Evolutionary conservation across 1,284 basidiomycete species (phyloP), one percentile per base, ranked within the genome.

Genomic region (Puccinia novopanici): DNA sequence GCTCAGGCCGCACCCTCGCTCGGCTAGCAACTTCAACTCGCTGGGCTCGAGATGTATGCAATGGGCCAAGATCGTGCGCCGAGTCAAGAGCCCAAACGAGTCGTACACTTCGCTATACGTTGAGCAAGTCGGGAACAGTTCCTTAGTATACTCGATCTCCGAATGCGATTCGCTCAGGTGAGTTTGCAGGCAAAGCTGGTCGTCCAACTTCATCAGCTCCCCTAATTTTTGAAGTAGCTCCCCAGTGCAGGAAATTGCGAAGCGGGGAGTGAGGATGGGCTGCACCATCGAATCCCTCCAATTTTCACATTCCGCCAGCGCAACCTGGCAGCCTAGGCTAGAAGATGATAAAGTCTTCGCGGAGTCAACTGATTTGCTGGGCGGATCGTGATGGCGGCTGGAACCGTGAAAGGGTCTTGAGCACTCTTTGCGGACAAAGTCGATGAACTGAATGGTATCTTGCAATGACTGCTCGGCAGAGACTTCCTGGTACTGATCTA

Each of bases 261-360:
- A 98, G 24, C 95, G 92, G 24, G 96, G 96, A 0, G 96, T 98
- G 63, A 98, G 87, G 84, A 96, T 91, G 0, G 95, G 95, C 81
- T 92, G 91, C 8, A 98, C 92, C 22, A 95, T 89, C 9, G 70
- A 5, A 30, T 48, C 19, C 6, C 34, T 37, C 4, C 2, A 22
- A n/a, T 17, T 17, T 19, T 6, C 27, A 61, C 17, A 12, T 34
- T 22, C 37, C 27, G 65, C 57, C 42, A 59, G 61, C n/a, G 81
- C 61, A 40, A 63, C 48, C 57, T n/a, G 57, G 10, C 30, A 34
- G 22, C 27, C 17, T 70, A 5, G 17, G 27, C 42, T 48, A 12
- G 42, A 15, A 27, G 68, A 50, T 0, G 68, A 48, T 27, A 50
- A 24, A 5, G 30, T 17, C 6, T 13, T 40, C 22, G 6, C 22